Conservation (phyloP, 805 yeast genomes). For the Metschnikowia henanensis region DNA sequence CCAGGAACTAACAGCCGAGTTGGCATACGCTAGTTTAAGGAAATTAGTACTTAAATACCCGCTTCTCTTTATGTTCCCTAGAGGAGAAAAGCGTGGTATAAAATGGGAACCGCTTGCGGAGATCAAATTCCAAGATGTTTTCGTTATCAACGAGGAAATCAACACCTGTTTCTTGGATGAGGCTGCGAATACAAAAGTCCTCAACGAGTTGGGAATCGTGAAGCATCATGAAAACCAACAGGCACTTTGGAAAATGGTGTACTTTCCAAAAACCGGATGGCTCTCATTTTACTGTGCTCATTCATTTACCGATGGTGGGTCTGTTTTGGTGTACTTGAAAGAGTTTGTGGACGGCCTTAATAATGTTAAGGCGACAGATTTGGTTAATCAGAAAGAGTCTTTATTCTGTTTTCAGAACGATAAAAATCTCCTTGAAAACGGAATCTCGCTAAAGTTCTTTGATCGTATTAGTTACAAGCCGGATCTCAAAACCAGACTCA, state of each 20-base stretch:
- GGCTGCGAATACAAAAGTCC: neutral
- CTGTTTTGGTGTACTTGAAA: constrained; percentile 10
- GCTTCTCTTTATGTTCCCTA: constrained; percentile 8
- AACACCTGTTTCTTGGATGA: neutral
- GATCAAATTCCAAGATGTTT: constrained; percentile 9
- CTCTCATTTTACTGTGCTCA: constrained; percentile 12
- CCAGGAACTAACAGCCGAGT: constrained; percentile 1
- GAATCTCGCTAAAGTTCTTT: constrained; percentile 9
- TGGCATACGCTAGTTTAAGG: constrained; percentile 8
- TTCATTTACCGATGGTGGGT: constrained; percentile 11
- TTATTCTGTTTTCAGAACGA: constrained; percentile 7
- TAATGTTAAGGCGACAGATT: neutral
- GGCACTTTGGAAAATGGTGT: constrained; percentile 11
- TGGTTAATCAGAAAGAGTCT: neutral
- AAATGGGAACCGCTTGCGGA: constrained; percentile 8
- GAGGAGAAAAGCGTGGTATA: constrained; percentile 8
- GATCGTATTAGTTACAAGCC: constrained; percentile 4
- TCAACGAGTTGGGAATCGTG: constrained; percentile 1
- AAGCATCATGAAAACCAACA: constrained; percentile 2
- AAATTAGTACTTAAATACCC: constrained; percentile 12
- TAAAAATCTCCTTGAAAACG: constrained; percentile 6
- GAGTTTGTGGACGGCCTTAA: constrained; percentile 11
- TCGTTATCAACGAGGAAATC: constrained; percentile 1
- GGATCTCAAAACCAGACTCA: constrained; percentile 1
- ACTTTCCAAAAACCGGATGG: constrained; percentile 8